Base-by-base conservation (phyloP, 2,329 filamentous ascomycete genomes). In the Colletotrichum sp. region DNA sequence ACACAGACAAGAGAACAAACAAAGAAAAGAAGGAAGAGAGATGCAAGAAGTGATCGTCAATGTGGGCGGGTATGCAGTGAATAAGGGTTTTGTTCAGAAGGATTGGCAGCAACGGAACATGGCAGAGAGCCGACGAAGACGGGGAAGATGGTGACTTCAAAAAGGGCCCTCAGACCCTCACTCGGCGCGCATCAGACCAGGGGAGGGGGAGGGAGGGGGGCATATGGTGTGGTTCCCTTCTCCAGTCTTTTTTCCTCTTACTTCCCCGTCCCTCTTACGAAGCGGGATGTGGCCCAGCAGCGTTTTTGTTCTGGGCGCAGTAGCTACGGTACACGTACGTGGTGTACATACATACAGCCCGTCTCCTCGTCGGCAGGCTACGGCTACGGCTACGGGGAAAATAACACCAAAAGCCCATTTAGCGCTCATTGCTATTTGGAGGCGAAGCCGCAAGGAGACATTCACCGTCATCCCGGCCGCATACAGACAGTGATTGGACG, bases 241-340 rank as follows among this genome's bases (percentile, higher is more conserved):
- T 34, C 30, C 30, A 34, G 9, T 61, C 32, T 61, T 34, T 32
- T 28, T 30, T 30, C 5, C 4, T 30, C 27, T 30, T 19, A 60
- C 44, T 64, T 32, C 34, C 52, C 59, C 34, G n/a, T 59, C 44
- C 63, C n/a, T 28, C 32, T 44, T 59, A 25, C 39, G 52, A 70
- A 55, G 60, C 71, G 65, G 65, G 57, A 71, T 74, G 66, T 74
- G 67, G 67, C 71, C 67, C 71, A 69, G 71, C 32, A 34, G 60
- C 34, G 30, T 25, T 28, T 55, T 16, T 28, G 34, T 74, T 4
- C 67, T 59, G 57, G 71, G 71, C 66, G 59, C 66, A 72, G n/a
- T 59, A 59, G 15, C 25, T 27, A 59, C 22, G 55, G 55, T 59
- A 59, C 22, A 8, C 32, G 32, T 70, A 60, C 67, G n/a, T 28